Base-by-base conservation (phyloP, 1,284 basidiomycete genomes). In the Apiotrichum gracile region DNA sequence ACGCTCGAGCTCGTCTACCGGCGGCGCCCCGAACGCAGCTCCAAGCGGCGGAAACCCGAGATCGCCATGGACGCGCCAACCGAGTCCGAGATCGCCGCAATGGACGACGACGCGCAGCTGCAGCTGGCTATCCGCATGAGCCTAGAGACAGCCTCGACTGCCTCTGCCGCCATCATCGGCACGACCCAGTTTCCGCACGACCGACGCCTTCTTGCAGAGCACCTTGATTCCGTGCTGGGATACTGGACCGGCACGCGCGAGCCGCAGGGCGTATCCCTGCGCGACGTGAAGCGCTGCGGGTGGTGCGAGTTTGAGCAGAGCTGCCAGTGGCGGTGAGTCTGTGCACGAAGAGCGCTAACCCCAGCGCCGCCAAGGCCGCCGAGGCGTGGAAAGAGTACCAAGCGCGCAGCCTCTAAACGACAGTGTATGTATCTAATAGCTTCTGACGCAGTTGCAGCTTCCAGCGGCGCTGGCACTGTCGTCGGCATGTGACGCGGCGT, bases 201-300 rank as follows among this genome's bases (percentile, higher is more conserved):
- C 54, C 77, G 81, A 14, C 49, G 50, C 2, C 57, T 81, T 24
- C 77, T 93, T n/a, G 78, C 85, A 25, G 61, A 61, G 0, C 80
- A 87, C 63, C 72, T 92, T 16, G 61, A 65, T 3, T 78, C 77
- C 46, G 77, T 86, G 1, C 72, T 91, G 13, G 69, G 77, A 38
- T 91, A 85, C 80, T 93, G 90, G 90, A 75, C 80, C 58, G 88
- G 88, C 1, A 59, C 76, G 50, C 78, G 88, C 25, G 76, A 78
- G 17, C 82, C 89, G 0, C 70, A 69, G 22, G 90, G 90, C 2
- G 90, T 92, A 0, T 78, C 78, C 5, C 52, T 85, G 16, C 73
- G 80, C 52, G 78, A 86, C 42, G 78, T 83, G 3, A 68, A 78
- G 50, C 78, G 88, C 47, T 93, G 90, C 57, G 90, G 85, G 31